Percentiles rank a stretch among this genome's conserved stretches.
These are phyloP conservation scores for Podospora comata DNA, from an alignment of 495 filamentous ascomycete species.

Conservation along the genomic window DNA sequence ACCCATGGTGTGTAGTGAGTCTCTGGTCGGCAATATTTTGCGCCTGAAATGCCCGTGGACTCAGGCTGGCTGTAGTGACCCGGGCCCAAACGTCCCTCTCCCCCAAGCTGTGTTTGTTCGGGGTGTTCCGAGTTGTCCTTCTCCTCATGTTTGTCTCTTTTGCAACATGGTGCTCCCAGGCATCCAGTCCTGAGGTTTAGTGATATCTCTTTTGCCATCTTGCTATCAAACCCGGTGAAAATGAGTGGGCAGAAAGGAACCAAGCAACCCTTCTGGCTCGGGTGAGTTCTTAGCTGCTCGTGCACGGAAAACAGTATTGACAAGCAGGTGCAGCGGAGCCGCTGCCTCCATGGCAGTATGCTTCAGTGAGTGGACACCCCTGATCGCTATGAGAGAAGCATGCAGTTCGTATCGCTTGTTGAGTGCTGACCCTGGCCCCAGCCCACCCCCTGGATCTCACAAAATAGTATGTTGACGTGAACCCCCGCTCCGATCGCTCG, in stretches of 20 bases:
- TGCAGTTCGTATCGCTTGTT: too few relatives aligned
- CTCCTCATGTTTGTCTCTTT: not conserved
- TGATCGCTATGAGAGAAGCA: not conserved
- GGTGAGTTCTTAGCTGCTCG: conserved; percentile 20
- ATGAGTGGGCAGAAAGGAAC: conserved; percentile 18
- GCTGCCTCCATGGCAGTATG: conserved; percentile 42
- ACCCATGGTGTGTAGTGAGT: not conserved
- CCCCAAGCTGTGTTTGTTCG: not conserved
- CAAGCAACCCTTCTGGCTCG: conserved; percentile 38
- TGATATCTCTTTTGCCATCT: too few relatives aligned
- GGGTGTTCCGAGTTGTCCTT: not conserved
- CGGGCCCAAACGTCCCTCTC: not conserved
- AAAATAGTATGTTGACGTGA: conserved; percentile 32
- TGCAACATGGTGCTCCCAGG: too few relatives aligned
- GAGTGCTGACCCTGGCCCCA: conserved; percentile 10
- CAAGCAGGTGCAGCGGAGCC: conserved; percentile 29
- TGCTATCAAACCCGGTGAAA: not conserved
- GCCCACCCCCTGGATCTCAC: conserved; percentile 42
- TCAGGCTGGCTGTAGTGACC: conserved; percentile 9
- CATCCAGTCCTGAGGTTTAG: too few relatives aligned
- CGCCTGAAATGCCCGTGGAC: conserved; percentile 7
- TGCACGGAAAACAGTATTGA: not conserved
- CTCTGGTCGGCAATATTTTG: conserved; percentile 9
- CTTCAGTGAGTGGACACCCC: conserved; percentile 34
- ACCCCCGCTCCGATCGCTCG: not conserved